These are phyloP conservation scores for Fusarium clavum DNA, from an alignment of 2,329 filamentous ascomycete genomes.

Conservation along the genomic window DNA sequence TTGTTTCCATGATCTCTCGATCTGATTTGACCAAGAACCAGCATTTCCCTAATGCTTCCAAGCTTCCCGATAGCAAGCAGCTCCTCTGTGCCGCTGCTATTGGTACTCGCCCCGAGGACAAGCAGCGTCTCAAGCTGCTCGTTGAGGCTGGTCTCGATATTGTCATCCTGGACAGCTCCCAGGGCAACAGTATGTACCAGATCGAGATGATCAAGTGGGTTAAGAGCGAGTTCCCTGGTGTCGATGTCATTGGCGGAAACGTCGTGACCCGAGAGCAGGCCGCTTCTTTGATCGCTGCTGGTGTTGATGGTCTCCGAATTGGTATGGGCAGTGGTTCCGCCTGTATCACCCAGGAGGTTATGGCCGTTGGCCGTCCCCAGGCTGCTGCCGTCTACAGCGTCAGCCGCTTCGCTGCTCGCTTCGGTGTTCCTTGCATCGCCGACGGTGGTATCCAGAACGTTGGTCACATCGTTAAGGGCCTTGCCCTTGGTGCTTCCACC, in stretches of 20 bases:
- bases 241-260: conserved; percentile 98
- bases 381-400: conserved; percentile 93
- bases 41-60: conserved; percentile 95
- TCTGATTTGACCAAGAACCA: conserved; percentile 99
- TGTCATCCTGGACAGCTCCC: conserved; percentile 93
- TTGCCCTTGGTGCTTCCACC: conserved; percentile 91
- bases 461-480: conserved; percentile 98
- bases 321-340: conserved; percentile 98
- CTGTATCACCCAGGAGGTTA: conserved; percentile 99
- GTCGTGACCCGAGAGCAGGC: conserved; percentile 98
- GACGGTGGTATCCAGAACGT: conserved; percentile 99
- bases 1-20: conserved; percentile 91
- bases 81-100: conserved; percentile 95
- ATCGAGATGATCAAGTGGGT: conserved; percentile 98
- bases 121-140: conserved; percentile 83
- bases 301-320: conserved; percentile 95
- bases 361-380: conserved; percentile 97
- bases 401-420: conserved; percentile 86
- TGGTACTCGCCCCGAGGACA: conserved; percentile 94
- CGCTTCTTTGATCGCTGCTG: conserved; percentile 89
- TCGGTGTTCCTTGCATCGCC: conserved; percentile 97
- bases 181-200: conserved; percentile 99
- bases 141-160: conserved; percentile 96
- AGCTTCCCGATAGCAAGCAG: conserved; percentile 97
- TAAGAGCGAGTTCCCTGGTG: conserved; percentile 84